Evolutionary conservation across 106 monocot genomes (phyloP), one percentile per base, ranked within the genome.

Genomic region (Platanthera guangdongensis): DNA sequence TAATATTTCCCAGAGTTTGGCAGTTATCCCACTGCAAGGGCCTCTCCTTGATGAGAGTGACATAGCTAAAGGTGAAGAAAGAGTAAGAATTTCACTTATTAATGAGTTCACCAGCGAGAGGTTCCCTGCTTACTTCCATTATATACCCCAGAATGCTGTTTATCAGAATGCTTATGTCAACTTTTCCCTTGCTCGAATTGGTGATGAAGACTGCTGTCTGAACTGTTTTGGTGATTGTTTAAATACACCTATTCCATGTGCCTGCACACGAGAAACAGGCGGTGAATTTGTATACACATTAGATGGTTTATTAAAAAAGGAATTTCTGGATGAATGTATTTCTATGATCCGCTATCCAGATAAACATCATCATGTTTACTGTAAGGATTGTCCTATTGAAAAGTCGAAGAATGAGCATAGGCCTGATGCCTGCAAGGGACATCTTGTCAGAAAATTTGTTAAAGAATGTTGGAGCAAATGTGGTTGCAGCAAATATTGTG

Each of bases 391-490:
- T 50, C 96, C 93, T 1, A 5, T 87, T 46, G 93, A 93, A 68
- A 85, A 85, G 70, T 68, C 83, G 8, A 97, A 87, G 76, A 89
- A 89, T 68, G 93, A 88, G 19, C 76, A 48, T 21, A 28, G 6
- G 8, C 90, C 88, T 69, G 87, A 83, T 15, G 54, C 85, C 21
- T 97, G 95, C 80, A 92, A 92, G 47, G 95, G 90, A 30, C 95
- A 95, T 78, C 74, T 83, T 13, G 68, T 85, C 6, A 84, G 85
- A 67, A 99, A 85, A 63, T 99, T 94, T 79, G 83, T 99, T 4
- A 99, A 99, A 57, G 97, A 99, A 72, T 99, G 97, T 28, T 99
- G 97, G 97, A 86, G 83, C 30, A 99, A 99, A 60, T 99, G 97
- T 76, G 97, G 94, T 0, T 99, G 97, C 81, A 86, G 52, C 16